Evolutionary conservation across 1,139 yeast genomes (phyloP).

Genomic region (Kurtzmaniella quercitrusa): DNA sequence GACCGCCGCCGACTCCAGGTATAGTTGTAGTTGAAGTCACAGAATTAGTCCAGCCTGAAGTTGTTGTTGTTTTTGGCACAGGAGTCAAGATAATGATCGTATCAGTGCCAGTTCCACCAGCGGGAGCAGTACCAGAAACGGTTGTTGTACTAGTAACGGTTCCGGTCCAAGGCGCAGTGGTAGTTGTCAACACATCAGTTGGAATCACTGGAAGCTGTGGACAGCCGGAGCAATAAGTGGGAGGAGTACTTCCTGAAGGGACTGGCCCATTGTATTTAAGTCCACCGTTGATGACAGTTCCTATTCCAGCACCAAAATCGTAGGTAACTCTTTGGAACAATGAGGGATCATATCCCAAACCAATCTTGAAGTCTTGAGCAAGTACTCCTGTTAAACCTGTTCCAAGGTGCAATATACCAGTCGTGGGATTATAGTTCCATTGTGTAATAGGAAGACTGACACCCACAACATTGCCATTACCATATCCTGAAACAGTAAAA

Average conservation of each 20-base stretch:
- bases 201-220: constrained; percentile 7
- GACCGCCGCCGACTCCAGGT: not conserved
- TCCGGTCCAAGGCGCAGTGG: constrained; percentile 5
- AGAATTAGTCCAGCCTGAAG: not conserved
- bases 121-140: not conserved
- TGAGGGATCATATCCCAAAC: constrained; percentile 16
- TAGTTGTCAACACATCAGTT: not conserved
- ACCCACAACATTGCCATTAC: constrained; percentile 16
- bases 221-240: constrained; percentile 8
- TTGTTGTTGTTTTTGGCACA: not conserved
- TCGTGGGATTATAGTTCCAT: constrained; percentile 9
- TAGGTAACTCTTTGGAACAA: not conserved
- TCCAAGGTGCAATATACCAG: constrained; percentile 18
- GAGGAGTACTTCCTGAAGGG: constrained; percentile 11
- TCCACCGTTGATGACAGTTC: constrained; percentile 14
- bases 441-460: constrained; percentile 9
- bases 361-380: constrained; percentile 16
- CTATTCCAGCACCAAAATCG: constrained; percentile 8
- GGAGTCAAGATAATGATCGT: not conserved
- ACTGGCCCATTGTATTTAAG: constrained; percentile 16
- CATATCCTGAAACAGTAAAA: constrained; percentile 19
- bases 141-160: not conserved
- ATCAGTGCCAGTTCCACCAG: not conserved
- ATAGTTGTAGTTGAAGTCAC: not conserved
- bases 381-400: constrained; percentile 4